Conservation (phyloP, 1,284 basidiomycete species). For the Ceratobasidium sp. region DNA sequence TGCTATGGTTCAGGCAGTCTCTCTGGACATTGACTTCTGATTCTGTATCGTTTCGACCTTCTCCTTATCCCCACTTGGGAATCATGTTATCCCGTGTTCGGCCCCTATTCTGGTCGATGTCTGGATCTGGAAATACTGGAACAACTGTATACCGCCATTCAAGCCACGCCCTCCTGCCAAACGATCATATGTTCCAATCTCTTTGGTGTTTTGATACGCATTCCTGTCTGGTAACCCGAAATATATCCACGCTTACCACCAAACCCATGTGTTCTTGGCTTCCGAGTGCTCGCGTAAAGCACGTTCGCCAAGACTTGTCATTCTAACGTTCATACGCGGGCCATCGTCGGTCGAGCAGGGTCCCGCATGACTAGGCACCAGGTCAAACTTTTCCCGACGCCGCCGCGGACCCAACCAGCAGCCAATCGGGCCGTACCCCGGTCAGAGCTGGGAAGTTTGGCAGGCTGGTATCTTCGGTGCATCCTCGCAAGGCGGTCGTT, state of each 20-base stretch:
- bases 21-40: slow-evolving; percentile 40
- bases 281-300: not conserved
- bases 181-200: slow-evolving; percentile 18
- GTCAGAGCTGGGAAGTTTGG: not conserved
- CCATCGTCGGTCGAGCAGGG: slow-evolving; percentile 20
- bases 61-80: not conserved
- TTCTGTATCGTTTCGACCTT: not conserved
- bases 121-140: slow-evolving; percentile 2
- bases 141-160: not conserved
- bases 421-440: not conserved
- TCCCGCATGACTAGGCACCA: slow-evolving; percentile 16
- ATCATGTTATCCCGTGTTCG: not conserved
- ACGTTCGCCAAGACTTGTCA: not conserved
- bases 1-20: slow-evolving; percentile 39
- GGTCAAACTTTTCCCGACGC: not conserved
- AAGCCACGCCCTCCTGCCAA: slow-evolving; percentile 1
- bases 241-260: slow-evolving; percentile 34
- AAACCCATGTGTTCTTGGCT: not conserved
- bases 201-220: not conserved
- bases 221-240: slow-evolving; percentile 38
- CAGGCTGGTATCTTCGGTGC: slow-evolving; percentile 11
- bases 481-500: not conserved
- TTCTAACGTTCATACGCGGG: not conserved
- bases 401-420: not conserved
- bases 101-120: not conserved